These are phyloP conservation scores for Phytophthora sojae DNA, from an alignment of 352 stramenopile species.

Conservation along the genomic window DNA sequence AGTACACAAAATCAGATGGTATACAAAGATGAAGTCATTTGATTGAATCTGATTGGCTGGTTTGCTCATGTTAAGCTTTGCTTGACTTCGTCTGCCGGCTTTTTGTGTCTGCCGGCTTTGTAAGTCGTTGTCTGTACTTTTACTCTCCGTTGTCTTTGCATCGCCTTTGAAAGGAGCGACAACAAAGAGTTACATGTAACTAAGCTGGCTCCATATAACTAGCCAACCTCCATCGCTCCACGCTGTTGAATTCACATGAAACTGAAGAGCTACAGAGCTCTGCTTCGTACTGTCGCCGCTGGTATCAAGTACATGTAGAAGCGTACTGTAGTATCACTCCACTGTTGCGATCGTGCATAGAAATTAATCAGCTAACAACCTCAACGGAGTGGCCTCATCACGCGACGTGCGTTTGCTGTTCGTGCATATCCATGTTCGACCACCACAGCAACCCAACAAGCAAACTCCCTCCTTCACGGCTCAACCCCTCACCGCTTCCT, in stretches of 20 bases:
- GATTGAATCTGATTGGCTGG: no score
- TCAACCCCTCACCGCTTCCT: neutral
- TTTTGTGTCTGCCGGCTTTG: no score
- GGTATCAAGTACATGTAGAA: neutral
- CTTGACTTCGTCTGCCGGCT: no score
- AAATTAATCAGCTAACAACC: neutral
- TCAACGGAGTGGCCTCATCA: neutral
- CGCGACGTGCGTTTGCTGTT: slow-evolving; percentile 21
- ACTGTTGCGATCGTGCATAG: neutral
- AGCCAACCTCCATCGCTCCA: no score
- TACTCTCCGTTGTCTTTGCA: no score
- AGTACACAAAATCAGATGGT: no score
- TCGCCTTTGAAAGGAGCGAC: no score
- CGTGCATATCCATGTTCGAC: slow-evolving; percentile 16
- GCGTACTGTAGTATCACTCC: neutral
- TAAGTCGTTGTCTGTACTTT: no score
- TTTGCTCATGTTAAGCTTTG: no score
- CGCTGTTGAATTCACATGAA: neutral
- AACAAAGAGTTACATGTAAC: no score
- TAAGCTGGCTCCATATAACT: no score
- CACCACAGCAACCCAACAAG: slow-evolving; percentile 7
- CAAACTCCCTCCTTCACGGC: neutral
- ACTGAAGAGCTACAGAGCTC: neutral
- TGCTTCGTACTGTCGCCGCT: neutral
- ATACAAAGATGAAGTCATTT: no score